Conservation (phyloP, 2,329 filamentous ascomycete genomes). For the Cordyceps cicadae region DNA sequence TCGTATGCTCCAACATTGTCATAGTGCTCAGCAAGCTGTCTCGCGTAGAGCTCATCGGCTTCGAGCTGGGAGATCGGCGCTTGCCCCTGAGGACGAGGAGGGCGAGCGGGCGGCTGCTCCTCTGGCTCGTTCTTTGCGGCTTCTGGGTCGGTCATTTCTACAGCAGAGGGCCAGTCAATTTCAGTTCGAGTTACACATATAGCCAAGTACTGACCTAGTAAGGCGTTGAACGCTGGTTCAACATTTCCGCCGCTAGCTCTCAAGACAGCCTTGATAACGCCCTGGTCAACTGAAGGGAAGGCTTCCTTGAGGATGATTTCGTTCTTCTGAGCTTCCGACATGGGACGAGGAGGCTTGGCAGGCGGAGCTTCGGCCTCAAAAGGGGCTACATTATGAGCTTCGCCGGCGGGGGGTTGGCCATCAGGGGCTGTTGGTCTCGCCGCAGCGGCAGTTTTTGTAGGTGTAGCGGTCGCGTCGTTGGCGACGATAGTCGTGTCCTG, state of each 20-base stretch:
- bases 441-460: slow-evolving; percentile 12
- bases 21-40: slow-evolving; percentile 88
- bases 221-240: slow-evolving; percentile 90
- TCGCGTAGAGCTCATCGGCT: slow-evolving; percentile 83
- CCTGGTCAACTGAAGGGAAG: slow-evolving; percentile 73
- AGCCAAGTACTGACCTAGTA: slow-evolving; percentile 55
- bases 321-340: slow-evolving; percentile 75
- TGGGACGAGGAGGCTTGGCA: slow-evolving; percentile 75
- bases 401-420: slow-evolving; percentile 19
- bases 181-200: neutral
- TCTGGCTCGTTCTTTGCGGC: slow-evolving; percentile 48
- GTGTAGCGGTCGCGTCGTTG: slow-evolving; percentile 29
- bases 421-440: slow-evolving; percentile 19
- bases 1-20: slow-evolving; percentile 55
- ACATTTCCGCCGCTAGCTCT: slow-evolving; percentile 78
- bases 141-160: slow-evolving; percentile 74
- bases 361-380: slow-evolving; percentile 45
- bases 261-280: slow-evolving; percentile 81
- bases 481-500: slow-evolving; percentile 49
- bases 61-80: slow-evolving; percentile 72
- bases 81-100: slow-evolving; percentile 62
- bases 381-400: slow-evolving; percentile 14
- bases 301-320: slow-evolving; percentile 86
- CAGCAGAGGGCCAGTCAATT: neutral
- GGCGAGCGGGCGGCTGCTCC: slow-evolving; percentile 60